A percentile compares a stretch with the other conserved stretches of the same genome.
phyloP scores from a whole-genome alignment of 2,329 filamentous ascomycete genomes.

The Thermothelomyces thermophilus region DNA sequence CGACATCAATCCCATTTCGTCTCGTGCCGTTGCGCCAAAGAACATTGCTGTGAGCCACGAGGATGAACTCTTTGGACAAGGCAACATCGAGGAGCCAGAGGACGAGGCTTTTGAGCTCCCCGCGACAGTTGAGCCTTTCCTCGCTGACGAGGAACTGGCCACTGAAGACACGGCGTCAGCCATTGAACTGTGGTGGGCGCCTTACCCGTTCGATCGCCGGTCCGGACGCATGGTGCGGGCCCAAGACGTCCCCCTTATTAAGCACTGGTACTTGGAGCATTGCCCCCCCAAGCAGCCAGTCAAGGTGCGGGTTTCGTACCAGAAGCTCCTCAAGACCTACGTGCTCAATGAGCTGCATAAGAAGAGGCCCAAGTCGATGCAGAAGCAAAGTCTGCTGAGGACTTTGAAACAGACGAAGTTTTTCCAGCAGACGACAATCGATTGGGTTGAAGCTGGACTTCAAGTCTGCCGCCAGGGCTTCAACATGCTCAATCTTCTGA shows the following conservation, averaged over 20 bases:
- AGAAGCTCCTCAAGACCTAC: conserved; percentile 93
- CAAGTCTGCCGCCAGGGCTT: conserved; percentile 98
- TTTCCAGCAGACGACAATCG: conserved; percentile 98
- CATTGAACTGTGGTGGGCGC: conserved; percentile 96
- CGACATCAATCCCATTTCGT: conserved; percentile 96
- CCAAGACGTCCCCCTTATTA: conserved; percentile 92
- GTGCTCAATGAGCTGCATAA: conserved; percentile 96
- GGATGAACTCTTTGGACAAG: conserved; percentile 82
- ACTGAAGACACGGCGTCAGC: conserved; percentile 85
- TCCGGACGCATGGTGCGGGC: conserved; percentile 95
- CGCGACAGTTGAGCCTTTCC: conserved; percentile 73
- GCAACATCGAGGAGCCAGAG: conserved; percentile 65
- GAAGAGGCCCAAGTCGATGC: conserved; percentile 90
- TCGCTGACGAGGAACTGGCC: conserved; percentile 81
- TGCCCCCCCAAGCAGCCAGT: conserved; percentile 82
- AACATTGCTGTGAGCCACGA: conserved; percentile 90
- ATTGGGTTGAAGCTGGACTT: conserved; percentile 97
- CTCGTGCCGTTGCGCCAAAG: conserved; percentile 85
- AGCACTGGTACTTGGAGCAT: conserved; percentile 98
- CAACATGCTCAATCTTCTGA: conserved; percentile 97
- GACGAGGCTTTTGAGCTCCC: conserved; percentile 84
- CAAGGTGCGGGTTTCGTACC: conserved; percentile 96
- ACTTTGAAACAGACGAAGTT: conserved; percentile 96
- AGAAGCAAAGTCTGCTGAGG: conserved; percentile 84
- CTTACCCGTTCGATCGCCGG: conserved; percentile 87